Evolutionary conservation across 73 alveolate genomes (phyloP).

Genomic region (Durusdinium trenchii): DNA sequence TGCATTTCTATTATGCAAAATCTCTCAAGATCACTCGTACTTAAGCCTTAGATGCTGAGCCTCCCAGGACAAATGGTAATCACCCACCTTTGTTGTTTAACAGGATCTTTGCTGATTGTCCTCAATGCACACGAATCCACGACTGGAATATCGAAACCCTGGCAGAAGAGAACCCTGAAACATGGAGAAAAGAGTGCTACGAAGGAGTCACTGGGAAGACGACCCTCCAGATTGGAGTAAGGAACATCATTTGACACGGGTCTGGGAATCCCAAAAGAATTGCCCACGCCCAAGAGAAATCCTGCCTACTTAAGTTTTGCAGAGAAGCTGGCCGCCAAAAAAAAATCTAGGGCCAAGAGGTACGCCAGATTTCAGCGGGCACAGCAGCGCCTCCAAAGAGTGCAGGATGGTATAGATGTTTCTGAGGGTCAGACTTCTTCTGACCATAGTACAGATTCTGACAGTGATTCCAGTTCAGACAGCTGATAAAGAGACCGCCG

Average conservation of each 20-base stretch:
- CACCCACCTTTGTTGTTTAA: background rate
- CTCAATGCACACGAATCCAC: background rate
- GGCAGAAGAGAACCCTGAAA: background rate
- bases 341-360: background rate
- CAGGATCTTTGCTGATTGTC: background rate
- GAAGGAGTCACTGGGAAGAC: background rate
- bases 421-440: too few relatives aligned
- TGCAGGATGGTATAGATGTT: too few relatives aligned
- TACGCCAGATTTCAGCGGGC: background rate
- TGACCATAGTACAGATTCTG: too few relatives aligned
- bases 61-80: background rate
- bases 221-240: background rate
- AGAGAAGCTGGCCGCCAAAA: background rate
- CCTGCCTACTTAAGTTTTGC: background rate
- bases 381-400: too few relatives aligned
- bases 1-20: background rate
- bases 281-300: background rate
- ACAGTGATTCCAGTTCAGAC: too few relatives aligned
- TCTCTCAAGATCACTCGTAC: slow-evolving; percentile 12
- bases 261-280: too few relatives aligned
- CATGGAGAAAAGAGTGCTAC: background rate
- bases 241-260: background rate
- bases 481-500: too few relatives aligned
- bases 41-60: slow-evolving; percentile 42
- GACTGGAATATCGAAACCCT: slow-evolving; percentile 22